A percentile compares a stretch with the other conserved stretches of the same genome.
Conservation (phyloP, 164 flowering plant genomes). For the Liriodendron chinense region DNA sequence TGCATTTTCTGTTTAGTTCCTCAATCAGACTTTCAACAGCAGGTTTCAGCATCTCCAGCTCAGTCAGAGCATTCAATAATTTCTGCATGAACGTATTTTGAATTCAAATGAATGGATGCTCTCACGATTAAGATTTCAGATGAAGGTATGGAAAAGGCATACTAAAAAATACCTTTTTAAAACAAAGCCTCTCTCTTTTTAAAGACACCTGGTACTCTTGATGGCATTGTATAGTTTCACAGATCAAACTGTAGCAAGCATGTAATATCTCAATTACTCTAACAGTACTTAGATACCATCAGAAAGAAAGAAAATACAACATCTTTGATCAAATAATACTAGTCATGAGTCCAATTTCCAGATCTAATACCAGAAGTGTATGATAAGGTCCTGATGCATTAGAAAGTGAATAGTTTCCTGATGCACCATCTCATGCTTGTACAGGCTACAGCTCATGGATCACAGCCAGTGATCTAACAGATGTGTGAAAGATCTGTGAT, state of each 20-base stretch:
- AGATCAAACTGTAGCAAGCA: constrained; percentile 55
- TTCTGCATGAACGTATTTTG: constrained; percentile 38
- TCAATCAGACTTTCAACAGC: constrained; percentile 46
- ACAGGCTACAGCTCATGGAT: too few species aligned
- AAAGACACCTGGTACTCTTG: constrained; percentile 54
- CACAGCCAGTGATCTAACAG: too few species aligned
- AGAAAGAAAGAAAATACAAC: too few species aligned
- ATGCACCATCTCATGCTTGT: too few species aligned
- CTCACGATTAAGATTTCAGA: not conserved
- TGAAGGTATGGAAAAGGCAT: constrained; percentile 1
- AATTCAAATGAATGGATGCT: constrained; percentile 1
- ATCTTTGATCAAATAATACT: too few species aligned
- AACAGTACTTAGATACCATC: too few species aligned
- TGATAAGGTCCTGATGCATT: too few species aligned
- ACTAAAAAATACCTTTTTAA: constrained; percentile 47
- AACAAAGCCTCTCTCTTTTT: constrained; percentile 39
- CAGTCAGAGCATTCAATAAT: constrained; percentile 53
- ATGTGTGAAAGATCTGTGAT: too few species aligned
- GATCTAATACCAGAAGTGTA: too few species aligned
- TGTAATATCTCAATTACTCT: constrained; percentile 6
- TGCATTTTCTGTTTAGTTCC: constrained; percentile 43
- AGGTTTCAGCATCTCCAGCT: constrained; percentile 80
- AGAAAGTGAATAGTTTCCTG: too few species aligned
- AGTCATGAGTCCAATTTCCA: too few species aligned
- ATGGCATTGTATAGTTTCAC: constrained; percentile 89